These are phyloP conservation scores for Dictyostelium capitatum DNA, from an alignment of 78 protist species.

Conservation along the genomic window DNA sequence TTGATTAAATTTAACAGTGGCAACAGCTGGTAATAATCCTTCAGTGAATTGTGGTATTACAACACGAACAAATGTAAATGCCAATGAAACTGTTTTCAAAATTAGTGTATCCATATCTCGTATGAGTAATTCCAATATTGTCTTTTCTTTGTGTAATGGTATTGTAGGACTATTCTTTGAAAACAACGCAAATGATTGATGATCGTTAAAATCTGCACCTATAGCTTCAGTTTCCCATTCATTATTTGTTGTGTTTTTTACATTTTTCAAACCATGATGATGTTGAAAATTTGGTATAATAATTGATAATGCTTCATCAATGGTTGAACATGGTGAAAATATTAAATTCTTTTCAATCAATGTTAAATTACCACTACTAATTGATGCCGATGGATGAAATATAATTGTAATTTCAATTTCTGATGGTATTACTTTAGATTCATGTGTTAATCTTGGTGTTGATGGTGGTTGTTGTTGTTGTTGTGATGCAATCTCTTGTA, in stretches of 20 bases:
- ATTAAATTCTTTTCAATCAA: constrained; percentile 21
- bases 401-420: not conserved
- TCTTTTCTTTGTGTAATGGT: constrained; percentile 68
- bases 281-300: constrained; percentile 29
- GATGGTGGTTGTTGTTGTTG: not conserved
- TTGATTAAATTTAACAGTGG: constrained; percentile 54
- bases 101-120: not conserved
- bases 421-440: constrained; percentile 30
- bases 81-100: constrained; percentile 19
- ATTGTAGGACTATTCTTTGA: not conserved
- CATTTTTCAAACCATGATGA: constrained; percentile 41
- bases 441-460: constrained; percentile 46
- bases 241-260: constrained; percentile 29
- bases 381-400: constrained; percentile 7
- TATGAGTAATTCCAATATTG: constrained; percentile 39
- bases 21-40: constrained; percentile 20
- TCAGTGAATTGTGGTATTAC: constrained; percentile 56
- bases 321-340: constrained; percentile 65
- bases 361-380: not conserved
- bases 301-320: constrained; percentile 37
- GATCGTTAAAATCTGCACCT: not conserved
- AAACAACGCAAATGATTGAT: constrained; percentile 24
- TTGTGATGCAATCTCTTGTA: not conserved
- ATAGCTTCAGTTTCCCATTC: constrained; percentile 59
- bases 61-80: constrained; percentile 28